phyloP scores from a whole-genome alignment of 129 eudicot species.

The Apium graveolens region DNA sequence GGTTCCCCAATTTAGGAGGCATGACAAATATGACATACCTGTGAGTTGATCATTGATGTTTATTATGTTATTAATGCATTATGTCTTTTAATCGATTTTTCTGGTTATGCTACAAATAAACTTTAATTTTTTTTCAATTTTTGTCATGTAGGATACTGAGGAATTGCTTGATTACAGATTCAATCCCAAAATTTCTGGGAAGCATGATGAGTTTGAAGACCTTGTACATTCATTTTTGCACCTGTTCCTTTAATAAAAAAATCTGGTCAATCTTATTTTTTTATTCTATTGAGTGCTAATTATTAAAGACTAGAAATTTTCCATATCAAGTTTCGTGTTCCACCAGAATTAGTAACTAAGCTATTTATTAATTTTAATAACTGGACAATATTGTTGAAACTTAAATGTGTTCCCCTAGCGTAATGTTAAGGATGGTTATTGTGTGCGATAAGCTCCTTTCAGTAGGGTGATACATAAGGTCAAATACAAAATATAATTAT shows the following conservation, averaged over 20 bases:
- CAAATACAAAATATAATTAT: too few species aligned
- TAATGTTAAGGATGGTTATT: background rate
- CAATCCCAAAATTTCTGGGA: slow-evolving; percentile 51
- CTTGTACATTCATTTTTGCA: slow-evolving; percentile 37
- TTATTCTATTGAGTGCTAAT: background rate
- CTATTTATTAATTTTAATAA: background rate
- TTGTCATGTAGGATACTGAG: slow-evolving; percentile 50
- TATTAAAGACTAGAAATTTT: too few species aligned
- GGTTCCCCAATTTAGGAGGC: slow-evolving; percentile 41
- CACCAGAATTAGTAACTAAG: background rate
- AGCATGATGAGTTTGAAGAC: slow-evolving; percentile 19
- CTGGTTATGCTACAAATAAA: background rate
- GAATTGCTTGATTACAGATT: slow-evolving; percentile 62
- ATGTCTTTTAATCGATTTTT: background rate
- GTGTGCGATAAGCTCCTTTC: background rate
- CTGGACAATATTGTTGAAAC: background rate
- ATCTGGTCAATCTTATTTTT: background rate
- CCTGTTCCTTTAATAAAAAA: background rate
- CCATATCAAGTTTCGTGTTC: background rate
- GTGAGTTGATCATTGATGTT: slow-evolving; percentile 33
- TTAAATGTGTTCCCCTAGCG: background rate
- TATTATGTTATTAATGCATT: background rate
- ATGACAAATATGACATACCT: slow-evolving; percentile 25
- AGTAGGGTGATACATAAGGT: too few species aligned
- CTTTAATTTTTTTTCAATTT: background rate